These are phyloP conservation scores for Emergomyces africanus DNA, from an alignment of 2,329 filamentous ascomycete genomes.

Conservation along the genomic window DNA sequence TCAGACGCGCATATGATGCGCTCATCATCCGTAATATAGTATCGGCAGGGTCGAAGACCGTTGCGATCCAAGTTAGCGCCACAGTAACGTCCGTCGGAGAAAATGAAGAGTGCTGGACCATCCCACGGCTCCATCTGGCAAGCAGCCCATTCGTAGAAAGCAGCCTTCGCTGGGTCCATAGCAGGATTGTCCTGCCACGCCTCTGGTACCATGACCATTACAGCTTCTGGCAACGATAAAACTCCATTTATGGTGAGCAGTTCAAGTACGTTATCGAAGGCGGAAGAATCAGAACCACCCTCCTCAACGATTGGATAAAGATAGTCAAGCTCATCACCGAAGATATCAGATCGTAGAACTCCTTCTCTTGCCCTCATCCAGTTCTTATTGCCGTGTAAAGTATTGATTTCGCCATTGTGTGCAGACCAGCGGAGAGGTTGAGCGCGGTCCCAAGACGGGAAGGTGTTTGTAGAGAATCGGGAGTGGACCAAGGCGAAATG, in stretches of 20 bases:
- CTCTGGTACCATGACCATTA: constrained; percentile 98
- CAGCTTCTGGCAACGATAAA: constrained; percentile 83
- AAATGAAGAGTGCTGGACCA: constrained; percentile 90
- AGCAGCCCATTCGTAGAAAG: constrained; percentile 97
- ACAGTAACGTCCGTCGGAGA: constrained; percentile 91
- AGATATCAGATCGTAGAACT: constrained; percentile 83
- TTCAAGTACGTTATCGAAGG: constrained; percentile 94
- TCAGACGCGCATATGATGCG: constrained; percentile 95
- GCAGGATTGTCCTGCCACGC: constrained; percentile 89
- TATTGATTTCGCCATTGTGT: constrained; percentile 98
- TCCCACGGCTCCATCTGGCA: constrained; percentile 99
- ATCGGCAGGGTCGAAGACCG: constrained; percentile 86
- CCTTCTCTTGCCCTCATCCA: constrained; percentile 98
- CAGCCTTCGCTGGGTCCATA: constrained; percentile 91
- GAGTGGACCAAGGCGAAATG: constrained; percentile 96
- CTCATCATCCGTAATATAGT: constrained; percentile 94
- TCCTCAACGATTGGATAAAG: constrained; percentile 95
- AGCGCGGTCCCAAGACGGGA: constrained; percentile 95
- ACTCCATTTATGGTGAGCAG: constrained; percentile 91
- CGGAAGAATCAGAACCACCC: constrained; percentile 90
- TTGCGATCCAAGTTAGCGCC: constrained; percentile 96
- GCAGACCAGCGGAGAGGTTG: constrained; percentile 94
- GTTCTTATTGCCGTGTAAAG: constrained; percentile 94
- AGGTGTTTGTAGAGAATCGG: constrained; percentile 96
- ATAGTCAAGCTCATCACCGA: constrained; percentile 79